These are phyloP conservation scores for Mycena crocata DNA, from an alignment of 768 basidiomycete species.

Conservation along the genomic window DNA sequence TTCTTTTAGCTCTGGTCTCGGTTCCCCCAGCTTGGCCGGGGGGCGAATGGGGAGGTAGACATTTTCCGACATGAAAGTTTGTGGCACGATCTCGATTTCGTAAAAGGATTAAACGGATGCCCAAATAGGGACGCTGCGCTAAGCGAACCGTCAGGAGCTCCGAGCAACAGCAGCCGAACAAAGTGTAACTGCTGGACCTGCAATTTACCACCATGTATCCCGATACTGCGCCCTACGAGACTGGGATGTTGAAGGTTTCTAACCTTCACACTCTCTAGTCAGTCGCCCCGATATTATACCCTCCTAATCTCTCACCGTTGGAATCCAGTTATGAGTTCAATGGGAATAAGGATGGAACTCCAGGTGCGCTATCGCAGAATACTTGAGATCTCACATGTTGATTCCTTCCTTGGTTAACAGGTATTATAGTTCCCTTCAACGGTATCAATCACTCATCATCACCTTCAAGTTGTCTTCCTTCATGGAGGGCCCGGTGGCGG, in stretches of 20 bases:
- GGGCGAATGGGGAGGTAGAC: conserved; percentile 49
- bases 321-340: conserved; percentile 84
- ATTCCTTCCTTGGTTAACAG: not conserved
- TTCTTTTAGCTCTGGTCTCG: conserved; percentile 50
- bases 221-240: conserved; percentile 71
- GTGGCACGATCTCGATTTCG: conserved; percentile 3
- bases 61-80: conserved; percentile 44
- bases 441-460: not conserved
- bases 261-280: conserved; percentile 84
- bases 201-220: conserved; percentile 71
- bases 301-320: not conserved
- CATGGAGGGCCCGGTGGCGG: conserved; percentile 92
- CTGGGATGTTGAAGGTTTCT: conserved; percentile 75
- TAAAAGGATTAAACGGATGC: no score
- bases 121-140: no score
- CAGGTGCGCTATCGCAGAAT: conserved; percentile 58
- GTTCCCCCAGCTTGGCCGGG: conserved; percentile 42
- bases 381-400: not conserved
- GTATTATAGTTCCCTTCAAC: not conserved
- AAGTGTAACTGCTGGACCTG: no score
- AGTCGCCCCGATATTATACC: conserved; percentile 13
- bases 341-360: conserved; percentile 80
- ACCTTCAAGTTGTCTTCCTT: conserved; percentile 74
- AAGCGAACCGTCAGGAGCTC: no score
- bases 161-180: no score